These are phyloP conservation scores for Pseudozyma hubeiensis DNA, from an alignment of 1,284 basidiomycete species.

Conservation along the genomic window DNA sequence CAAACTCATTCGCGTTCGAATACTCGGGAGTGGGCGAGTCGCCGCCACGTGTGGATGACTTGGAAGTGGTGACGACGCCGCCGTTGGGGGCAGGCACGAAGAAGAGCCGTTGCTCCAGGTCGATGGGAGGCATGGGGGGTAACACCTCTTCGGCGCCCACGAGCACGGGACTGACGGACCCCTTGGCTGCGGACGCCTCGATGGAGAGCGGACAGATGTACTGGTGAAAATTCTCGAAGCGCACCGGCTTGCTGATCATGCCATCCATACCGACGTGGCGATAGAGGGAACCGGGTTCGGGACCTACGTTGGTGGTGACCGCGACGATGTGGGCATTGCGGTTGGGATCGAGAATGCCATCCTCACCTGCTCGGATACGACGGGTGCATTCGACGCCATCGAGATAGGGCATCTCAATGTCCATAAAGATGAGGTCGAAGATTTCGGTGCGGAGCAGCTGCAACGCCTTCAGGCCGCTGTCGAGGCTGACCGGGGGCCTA, in stretches of 20 bases:
- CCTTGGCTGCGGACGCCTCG: slow-evolving; percentile 29
- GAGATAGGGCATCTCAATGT: slow-evolving; percentile 63
- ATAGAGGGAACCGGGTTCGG: slow-evolving; percentile 49
- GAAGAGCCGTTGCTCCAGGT: slow-evolving; percentile 40
- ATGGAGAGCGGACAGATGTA: slow-evolving; percentile 48
- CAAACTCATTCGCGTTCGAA: slow-evolving; percentile 40
- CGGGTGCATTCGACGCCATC: slow-evolving; percentile 54
- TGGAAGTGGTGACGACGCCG: slow-evolving; percentile 12
- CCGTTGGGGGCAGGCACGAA: slow-evolving; percentile 34
- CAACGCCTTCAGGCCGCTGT: slow-evolving; percentile 60
- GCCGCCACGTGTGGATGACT: slow-evolving; percentile 11
- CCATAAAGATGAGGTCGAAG: slow-evolving; percentile 61
- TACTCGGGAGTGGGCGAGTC: slow-evolving; percentile 20
- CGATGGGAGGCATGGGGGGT: slow-evolving; percentile 50
- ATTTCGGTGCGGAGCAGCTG: slow-evolving; percentile 54
- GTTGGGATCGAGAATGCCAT: slow-evolving; percentile 55
- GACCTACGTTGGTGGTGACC: slow-evolving; percentile 55
- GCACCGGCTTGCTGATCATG: slow-evolving; percentile 59
- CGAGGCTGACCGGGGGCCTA: slow-evolving; percentile 47
- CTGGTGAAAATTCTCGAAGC: slow-evolving; percentile 46
- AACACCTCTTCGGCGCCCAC: slow-evolving; percentile 25
- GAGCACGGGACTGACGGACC: slow-evolving; percentile 25
- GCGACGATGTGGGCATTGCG: slow-evolving; percentile 49
- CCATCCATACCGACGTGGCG: slow-evolving; percentile 54
- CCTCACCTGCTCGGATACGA: slow-evolving; percentile 52